Conservation (phyloP, 352 stramenopile species). For the Globisporangium echinulatum region DNA sequence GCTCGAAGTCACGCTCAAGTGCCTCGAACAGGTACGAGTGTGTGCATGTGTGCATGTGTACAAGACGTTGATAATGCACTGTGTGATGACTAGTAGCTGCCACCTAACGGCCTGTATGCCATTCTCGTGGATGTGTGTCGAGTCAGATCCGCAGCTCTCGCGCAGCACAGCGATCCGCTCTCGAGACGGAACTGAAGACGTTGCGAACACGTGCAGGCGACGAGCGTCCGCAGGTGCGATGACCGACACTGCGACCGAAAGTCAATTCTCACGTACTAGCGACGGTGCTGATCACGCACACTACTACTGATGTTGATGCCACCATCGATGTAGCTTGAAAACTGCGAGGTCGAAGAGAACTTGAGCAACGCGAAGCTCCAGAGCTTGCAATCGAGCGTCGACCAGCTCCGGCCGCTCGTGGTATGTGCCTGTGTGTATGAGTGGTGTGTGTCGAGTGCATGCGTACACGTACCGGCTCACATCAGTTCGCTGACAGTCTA, state of each 20-base stretch:
- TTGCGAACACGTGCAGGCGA: conserved; percentile 1
- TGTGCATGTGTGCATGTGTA: not conserved
- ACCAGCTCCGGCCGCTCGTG: conserved; percentile 5
- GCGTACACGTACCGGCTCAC: too few relatives aligned
- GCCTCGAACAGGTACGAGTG: conserved; percentile 25
- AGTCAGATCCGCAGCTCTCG: conserved; percentile 9
- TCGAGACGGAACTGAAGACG: conserved; percentile 3
- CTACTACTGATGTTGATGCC: not conserved
- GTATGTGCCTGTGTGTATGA: not conserved
- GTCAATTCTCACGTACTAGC: not conserved
- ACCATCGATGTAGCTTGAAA: not conserved
- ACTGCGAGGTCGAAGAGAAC: conserved; percentile 4
- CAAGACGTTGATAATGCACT: not conserved
- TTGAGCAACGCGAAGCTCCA: conserved; percentile 9
- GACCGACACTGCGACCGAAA: not conserved
- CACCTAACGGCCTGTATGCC: too few relatives aligned
- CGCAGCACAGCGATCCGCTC: not conserved
- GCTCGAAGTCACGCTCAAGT: conserved; percentile 34
- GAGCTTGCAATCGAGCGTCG: conserved; percentile 4
- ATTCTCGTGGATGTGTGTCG: not conserved
- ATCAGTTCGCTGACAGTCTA: too few relatives aligned
- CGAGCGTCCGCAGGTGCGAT: not conserved
- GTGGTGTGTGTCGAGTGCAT: too few relatives aligned
- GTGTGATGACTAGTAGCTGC: too few relatives aligned
- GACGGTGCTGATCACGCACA: not conserved